Conservation (phyloP, 352 stramenopile genomes). For the Peronospora tabacina region DNA sequence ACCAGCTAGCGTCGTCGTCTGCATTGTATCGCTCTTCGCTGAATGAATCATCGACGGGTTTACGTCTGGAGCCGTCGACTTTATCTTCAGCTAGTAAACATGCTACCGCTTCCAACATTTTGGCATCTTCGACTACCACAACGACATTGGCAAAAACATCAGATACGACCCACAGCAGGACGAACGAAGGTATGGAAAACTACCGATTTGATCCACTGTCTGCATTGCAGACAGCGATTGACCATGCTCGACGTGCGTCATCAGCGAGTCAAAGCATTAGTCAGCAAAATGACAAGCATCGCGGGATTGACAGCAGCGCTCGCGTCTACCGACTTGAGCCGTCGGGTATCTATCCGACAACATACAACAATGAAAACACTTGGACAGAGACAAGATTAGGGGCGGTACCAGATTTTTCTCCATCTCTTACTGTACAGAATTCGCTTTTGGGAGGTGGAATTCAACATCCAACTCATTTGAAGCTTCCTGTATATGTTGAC, state of each 20-base stretch:
- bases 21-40: constrained; percentile 34
- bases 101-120: background rate
- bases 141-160: constrained; percentile 7
- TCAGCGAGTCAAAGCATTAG: constrained; percentile 1
- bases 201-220: constrained; percentile 58
- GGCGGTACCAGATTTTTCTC: constrained; percentile 34
- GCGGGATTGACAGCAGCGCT: constrained; percentile 16
- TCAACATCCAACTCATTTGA: constrained; percentile 25
- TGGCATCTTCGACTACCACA: background rate
- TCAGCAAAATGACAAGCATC: constrained; percentile 1
- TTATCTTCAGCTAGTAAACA: background rate
- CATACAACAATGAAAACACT: background rate
- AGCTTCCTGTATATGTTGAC: background rate
- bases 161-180: constrained; percentile 3
- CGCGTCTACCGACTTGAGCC: constrained; percentile 17
- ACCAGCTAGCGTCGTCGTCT: constrained; percentile 53
- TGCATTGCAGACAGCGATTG: constrained; percentile 52
- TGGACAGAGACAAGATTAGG: constrained; percentile 19
- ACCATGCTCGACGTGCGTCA: constrained; percentile 30
- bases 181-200: constrained; percentile 5
- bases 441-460: constrained; percentile 71
- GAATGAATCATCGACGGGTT: constrained; percentile 15
- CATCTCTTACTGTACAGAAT: constrained; percentile 48
- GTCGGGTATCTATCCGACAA: constrained; percentile 2
- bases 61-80: constrained; percentile 13